Percentiles rank a stretch among this genome's conserved stretches.
phyloP scores from a whole-genome alignment of 768 basidiomycete genomes.

The Lactifluus subvellereus region DNA sequence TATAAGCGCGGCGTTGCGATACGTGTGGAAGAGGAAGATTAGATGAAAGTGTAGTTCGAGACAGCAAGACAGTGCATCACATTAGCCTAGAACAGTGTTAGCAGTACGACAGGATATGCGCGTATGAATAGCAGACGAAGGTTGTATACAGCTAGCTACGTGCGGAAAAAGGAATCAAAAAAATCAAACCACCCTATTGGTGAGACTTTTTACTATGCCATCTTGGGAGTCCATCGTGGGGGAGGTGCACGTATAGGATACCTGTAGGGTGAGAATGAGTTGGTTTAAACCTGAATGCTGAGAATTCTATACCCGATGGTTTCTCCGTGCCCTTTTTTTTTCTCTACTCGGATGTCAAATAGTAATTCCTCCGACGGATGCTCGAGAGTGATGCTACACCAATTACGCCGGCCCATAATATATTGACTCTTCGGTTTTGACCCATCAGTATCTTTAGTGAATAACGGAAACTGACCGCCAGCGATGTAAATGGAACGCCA shows the following conservation, averaged over 20 bases:
- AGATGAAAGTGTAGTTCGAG: neutral
- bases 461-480: conserved; percentile 61
- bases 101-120: too few relatives aligned
- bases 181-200: neutral
- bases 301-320: conserved; percentile 63
- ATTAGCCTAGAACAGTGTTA: too few relatives aligned
- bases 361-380: conserved; percentile 52
- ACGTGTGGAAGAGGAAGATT: conserved; percentile 22
- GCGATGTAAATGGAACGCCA: neutral
- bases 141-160: conserved; percentile 6
- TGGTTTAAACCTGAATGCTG: neutral
- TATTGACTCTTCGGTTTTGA: conserved; percentile 66
- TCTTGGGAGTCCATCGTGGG: conserved; percentile 27
- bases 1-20: conserved; percentile 16
- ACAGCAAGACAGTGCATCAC: neutral
- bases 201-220: neutral
- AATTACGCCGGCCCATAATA: conserved; percentile 88
- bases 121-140: neutral
- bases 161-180: conserved; percentile 1
- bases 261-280: conserved; percentile 12
- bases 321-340: conserved; percentile 70
- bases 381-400: conserved; percentile 67
- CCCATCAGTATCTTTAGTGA: conserved; percentile 72
- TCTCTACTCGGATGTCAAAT: conserved; percentile 86
- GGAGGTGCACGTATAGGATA: conserved; percentile 30